Base-by-base conservation (phyloP, 106 monocot genomes). In the Phalaenopsis equestris region DNA sequence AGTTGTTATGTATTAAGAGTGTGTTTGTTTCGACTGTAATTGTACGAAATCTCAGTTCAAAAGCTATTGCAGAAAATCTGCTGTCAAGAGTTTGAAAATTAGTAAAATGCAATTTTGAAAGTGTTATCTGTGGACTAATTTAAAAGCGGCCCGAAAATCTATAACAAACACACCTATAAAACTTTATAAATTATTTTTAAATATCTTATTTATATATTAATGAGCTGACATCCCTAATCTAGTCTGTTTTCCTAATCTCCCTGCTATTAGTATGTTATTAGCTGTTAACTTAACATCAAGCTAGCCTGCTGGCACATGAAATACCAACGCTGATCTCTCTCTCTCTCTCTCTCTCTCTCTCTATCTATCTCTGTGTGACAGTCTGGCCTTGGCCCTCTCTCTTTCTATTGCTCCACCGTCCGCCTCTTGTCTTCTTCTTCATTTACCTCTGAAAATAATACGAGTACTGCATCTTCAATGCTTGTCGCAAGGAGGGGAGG, bases 291-390 rank as follows among this genome's bases (percentile, higher is more conserved):
- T 11, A 52, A 11, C 8, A 11, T 38, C 72, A 16, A 30, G 14
- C 3, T 41, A 38, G 3, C 72, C 72, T 17, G 39, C 39, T 72
- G 72, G 6, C 72, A 72, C 39, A 72, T 72, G 72, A 72, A 72
- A 41, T 15, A 41, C 39, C 4, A 4, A 72, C 41, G 18, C 15
- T 75, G 74, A 30, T 77, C 55, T 55, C 55, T 55, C 23, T 77
- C 38, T 77, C 45, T 42, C 43, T 75, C 77, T 81, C 73, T 74
- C 55, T 74, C 74, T 42, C 55, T 73, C 52, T 56, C 23, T 41
- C 55, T 42, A 14, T 81, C 81, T 81, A 56, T 61, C 81, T 73
- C 49, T 65, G 30, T 48, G 14, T 52, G 52, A 52, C 52, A 52
- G 52, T 12, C 52, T 52, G 52, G 52, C 52, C 14, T 52, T 14